These are phyloP conservation scores for Candida sanyaensis DNA, from an alignment of 1,139 yeast genomes.

Conservation along the genomic window DNA sequence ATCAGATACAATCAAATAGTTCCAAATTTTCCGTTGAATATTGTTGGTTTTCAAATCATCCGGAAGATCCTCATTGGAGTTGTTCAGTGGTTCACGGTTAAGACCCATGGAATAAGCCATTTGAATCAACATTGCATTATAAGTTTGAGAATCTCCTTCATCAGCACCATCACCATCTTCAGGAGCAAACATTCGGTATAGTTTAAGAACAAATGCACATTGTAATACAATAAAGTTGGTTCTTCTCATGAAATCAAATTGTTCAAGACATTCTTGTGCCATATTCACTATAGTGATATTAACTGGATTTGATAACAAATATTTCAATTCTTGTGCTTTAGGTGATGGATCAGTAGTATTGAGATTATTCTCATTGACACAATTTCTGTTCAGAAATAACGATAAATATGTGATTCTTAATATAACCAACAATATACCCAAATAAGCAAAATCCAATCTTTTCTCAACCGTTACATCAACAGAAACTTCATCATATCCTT, in stretches of 20 bases:
- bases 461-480: conserved; percentile 25
- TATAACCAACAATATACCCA: conserved; percentile 32
- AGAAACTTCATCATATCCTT: conserved; percentile 20
- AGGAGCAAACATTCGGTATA: conserved; percentile 46
- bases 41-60: conserved; percentile 32
- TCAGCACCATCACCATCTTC: conserved; percentile 54
- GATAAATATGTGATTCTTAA: conserved; percentile 34
- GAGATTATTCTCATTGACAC: conserved; percentile 26
- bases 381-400: conserved; percentile 33
- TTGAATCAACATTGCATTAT: conserved; percentile 40
- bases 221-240: conserved; percentile 53
- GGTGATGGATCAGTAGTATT: conserved; percentile 20
- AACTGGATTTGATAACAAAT: conserved; percentile 49
- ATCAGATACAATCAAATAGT: conserved; percentile 35
- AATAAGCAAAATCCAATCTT: conserved; percentile 33
- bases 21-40: conserved; percentile 58
- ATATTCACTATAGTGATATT: conserved; percentile 44
- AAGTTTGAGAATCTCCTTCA: conserved; percentile 44
- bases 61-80: conserved; percentile 7
- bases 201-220: conserved; percentile 38
- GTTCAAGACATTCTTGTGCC: conserved; percentile 57
- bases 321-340: conserved; percentile 33
- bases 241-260: conserved; percentile 50
- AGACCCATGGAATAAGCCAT: conserved; percentile 49
- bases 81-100: conserved; percentile 40